A percentile compares a stretch with the other conserved stretches of the same genome.
Evolutionary conservation across 2,329 filamentous ascomycete genomes (phyloP).

Genomic region (Macrophomina pseudophaseolina): DNA sequence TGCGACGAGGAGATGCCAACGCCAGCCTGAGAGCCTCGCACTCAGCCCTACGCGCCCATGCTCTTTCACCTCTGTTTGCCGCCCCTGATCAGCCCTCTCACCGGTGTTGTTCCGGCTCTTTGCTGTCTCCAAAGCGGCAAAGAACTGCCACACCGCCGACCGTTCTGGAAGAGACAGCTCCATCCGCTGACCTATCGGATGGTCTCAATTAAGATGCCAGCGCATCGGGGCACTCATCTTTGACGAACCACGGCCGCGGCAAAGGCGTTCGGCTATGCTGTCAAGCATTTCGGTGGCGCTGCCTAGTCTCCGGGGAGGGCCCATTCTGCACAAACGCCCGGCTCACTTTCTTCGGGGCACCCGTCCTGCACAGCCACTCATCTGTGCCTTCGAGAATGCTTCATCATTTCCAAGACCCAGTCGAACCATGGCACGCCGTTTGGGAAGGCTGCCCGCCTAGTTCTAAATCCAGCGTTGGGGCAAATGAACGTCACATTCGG

Average conservation of each 20-base stretch:
- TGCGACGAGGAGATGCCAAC: not conserved
- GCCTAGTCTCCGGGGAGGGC: constrained; percentile 5
- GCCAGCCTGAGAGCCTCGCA: not conserved
- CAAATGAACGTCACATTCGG: not conserved
- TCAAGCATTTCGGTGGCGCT: constrained; percentile 17
- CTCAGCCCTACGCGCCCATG: constrained; percentile 18
- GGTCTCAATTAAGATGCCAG: not conserved
- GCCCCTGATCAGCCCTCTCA: constrained; percentile 22
- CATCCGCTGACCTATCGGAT: not conserved
- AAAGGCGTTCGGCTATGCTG: not conserved
- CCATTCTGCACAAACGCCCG: not conserved
- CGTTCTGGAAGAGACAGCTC: not conserved
- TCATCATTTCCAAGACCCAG: not conserved
- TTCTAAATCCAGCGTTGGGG: not conserved
- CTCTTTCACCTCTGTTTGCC: not conserved
- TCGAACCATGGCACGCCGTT: not conserved
- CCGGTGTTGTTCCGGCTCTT: constrained; percentile 6
- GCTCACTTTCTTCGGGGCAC: not conserved
- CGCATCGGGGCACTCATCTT: not conserved
- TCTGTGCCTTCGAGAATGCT: not conserved
- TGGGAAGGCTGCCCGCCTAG: not conserved
- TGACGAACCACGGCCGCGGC: not conserved
- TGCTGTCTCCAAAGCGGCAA: not conserved
- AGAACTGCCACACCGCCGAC: not conserved
- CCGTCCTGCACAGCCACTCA: constrained; percentile 4